These are phyloP conservation scores for Lolium perenne DNA, from an alignment of 176 grass and related monocot genomes.

Conservation along the genomic window DNA sequence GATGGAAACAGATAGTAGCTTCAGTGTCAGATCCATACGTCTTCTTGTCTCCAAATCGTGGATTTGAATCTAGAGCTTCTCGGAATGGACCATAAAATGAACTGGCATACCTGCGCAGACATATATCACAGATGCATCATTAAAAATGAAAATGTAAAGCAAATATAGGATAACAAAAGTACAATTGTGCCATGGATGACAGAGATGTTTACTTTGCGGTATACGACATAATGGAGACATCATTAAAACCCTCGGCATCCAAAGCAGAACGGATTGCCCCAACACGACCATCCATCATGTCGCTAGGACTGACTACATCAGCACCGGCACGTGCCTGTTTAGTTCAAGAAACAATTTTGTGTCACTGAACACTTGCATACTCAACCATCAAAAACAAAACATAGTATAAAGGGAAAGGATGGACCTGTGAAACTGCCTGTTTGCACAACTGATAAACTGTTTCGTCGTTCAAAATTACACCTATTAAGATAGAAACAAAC, in stretches of 20 bases:
- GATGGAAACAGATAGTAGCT: conserved; percentile 20
- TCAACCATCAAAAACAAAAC: background rate
- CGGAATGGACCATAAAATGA: conserved; percentile 97
- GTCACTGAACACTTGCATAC: conserved; percentile 9
- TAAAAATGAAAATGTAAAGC: background rate
- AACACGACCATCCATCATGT: conserved; percentile 98
- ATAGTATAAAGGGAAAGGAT: conserved; percentile 24
- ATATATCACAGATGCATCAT: conserved; percentile 30
- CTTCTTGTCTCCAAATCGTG: conserved; percentile 98
- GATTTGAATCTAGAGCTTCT: conserved; percentile 97
- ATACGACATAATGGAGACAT: conserved; percentile 99
- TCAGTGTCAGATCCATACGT: conserved; percentile 61
- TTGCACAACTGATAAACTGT: conserved; percentile 98
- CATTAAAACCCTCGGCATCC: conserved; percentile 93
- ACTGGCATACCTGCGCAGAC: conserved; percentile 82
- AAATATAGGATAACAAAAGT: background rate
- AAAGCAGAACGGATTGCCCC: conserved; percentile 86
- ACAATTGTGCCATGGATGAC: background rate
- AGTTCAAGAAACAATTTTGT: conserved; percentile 4
- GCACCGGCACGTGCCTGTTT: conserved; percentile 91
- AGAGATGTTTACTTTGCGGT: conserved; percentile 80
- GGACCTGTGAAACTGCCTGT: conserved; percentile 96
- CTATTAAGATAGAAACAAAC: conserved; percentile 44
- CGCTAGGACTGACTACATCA: conserved; percentile 96
- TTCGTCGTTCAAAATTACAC: conserved; percentile 98